Conservation (phyloP, 2,329 filamentous ascomycete species). For the Colletotrichum acutatum region DNA sequence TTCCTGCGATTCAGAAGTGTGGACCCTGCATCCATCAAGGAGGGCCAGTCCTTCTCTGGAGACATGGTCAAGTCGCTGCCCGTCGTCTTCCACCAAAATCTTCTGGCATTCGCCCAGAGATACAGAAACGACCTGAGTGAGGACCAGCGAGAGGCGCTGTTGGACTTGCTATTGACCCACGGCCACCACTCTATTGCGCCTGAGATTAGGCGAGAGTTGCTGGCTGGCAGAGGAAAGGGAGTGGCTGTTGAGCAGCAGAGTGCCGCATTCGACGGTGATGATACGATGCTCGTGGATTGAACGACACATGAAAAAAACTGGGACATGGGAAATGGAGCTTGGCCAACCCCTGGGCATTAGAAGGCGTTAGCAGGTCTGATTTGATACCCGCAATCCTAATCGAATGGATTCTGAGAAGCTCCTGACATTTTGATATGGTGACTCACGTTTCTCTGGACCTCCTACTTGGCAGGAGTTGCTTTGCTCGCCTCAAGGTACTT, state of each 20-base stretch:
- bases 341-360: slow-evolving; percentile 30
- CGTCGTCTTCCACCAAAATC: slow-evolving; percentile 95
- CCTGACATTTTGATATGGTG: not conserved
- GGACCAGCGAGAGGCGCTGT: slow-evolving; percentile 88
- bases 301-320: slow-evolving; percentile 35
- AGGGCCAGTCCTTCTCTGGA: slow-evolving; percentile 55
- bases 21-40: slow-evolving; percentile 67
- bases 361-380: slow-evolving; percentile 37
- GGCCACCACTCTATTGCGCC: slow-evolving; percentile 91
- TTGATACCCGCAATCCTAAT: slow-evolving; percentile 37
- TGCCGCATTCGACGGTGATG: slow-evolving; percentile 77
- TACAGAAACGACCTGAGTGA: slow-evolving; percentile 98
- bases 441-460: not conserved
- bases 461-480: not conserved
- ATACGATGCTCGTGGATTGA: slow-evolving; percentile 85
- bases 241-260: slow-evolving; percentile 71
- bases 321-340: slow-evolving; percentile 31
- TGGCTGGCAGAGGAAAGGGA: slow-evolving; percentile 88
- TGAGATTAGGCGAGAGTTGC: slow-evolving; percentile 87
- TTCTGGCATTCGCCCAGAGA: slow-evolving; percentile 91
- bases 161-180: slow-evolving; percentile 86
- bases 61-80: slow-evolving; percentile 76
- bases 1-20: slow-evolving; percentile 88
- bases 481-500: not conserved
- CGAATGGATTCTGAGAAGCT: slow-evolving; percentile 33